Evolutionary conservation across 345 rosid genomes (phyloP).

Genomic region (Psidium guajava): DNA sequence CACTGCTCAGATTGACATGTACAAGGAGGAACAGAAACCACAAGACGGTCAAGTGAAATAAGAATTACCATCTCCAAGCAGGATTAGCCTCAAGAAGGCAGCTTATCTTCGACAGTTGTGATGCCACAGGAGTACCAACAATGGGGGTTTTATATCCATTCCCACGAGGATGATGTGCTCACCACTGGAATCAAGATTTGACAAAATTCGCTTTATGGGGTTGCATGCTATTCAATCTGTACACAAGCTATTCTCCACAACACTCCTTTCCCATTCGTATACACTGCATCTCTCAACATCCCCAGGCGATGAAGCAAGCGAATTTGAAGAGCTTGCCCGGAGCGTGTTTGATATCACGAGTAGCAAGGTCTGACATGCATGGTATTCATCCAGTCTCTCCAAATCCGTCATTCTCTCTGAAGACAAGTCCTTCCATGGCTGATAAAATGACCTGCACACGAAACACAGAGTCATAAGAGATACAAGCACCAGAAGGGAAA

Average conservation of each 20-base stretch:
- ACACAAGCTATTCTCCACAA: conserved; percentile 8
- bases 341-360: conserved; percentile 28
- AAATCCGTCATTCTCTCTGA: conserved; percentile 16
- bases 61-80: conserved; percentile 80
- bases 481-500: not conserved
- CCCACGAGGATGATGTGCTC: not conserved
- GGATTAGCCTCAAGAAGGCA: conserved; percentile 63
- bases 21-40: not conserved
- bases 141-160: too few species aligned
- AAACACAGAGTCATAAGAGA: not conserved
- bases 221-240: not conserved
- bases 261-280: conserved; percentile 53
- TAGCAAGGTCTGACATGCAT: conserved; percentile 52
- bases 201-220: not conserved
- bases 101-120: conserved; percentile 34
- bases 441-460: conserved; percentile 55
- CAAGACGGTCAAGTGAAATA: not conserved
- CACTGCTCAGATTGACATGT: not conserved
- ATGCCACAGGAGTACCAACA: not conserved
- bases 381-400: conserved; percentile 46
- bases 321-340: conserved; percentile 22
- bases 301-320: conserved; percentile 9
- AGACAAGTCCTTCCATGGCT: conserved; percentile 52
- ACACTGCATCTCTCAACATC: conserved; percentile 26
- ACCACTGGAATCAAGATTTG: not conserved